Base-by-base conservation (phyloP, 2,329 filamentous ascomycete genomes). In the Phaeosphaeria sp. region DNA sequence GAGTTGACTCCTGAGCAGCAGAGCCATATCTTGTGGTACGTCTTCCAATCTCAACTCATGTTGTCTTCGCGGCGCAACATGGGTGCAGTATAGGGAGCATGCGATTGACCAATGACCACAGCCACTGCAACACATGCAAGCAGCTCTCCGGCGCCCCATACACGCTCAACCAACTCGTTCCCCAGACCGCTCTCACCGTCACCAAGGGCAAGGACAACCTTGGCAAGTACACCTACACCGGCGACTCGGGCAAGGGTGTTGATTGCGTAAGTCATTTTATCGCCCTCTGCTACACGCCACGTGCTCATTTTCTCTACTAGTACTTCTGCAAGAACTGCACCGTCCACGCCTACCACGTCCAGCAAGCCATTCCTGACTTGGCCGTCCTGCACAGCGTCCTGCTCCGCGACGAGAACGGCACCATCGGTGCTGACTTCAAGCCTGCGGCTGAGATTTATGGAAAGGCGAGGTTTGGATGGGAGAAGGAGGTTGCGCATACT, bases 51-150 rank as follows among this genome's bases (percentile, higher is more conserved):
- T 33, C 21, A 41, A 18, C 18, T 39, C 6, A 50, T 25, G 6
- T 17, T n/a, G 51, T 18, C 41, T 25, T 21, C 21, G 11, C 3
- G 21, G 18, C 6, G 42, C 5, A 18, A 22, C 10, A 20, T 11
- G 21, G 42, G 21, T 21, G 18, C 10, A 15, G 18, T 18, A 13
- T 41, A 41, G 13, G 3, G n/a, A 15, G 36, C 36, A 18, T 41
- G 5, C n/a, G 36, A 41, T 13, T 41, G n/a, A 44, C n/a, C 25
- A 47, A 27, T 17, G 22, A 20, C 33, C 10, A 6, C 18, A 84
- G 83, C 78, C 84, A 86, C 67, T 86, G 85, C 76, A 78, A 83
- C 65, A 84, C 83, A 27, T 87, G 85, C 82, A 85, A 86, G 66
- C 69, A 77, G 59, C 79, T 85, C 55, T 79, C 78, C 51, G 83